A percentile compares a stretch with the other conserved stretches of the same genome.
Evolutionary conservation across 805 yeast genomes (phyloP).

Genomic region (Kodamaea sagamina): DNA sequence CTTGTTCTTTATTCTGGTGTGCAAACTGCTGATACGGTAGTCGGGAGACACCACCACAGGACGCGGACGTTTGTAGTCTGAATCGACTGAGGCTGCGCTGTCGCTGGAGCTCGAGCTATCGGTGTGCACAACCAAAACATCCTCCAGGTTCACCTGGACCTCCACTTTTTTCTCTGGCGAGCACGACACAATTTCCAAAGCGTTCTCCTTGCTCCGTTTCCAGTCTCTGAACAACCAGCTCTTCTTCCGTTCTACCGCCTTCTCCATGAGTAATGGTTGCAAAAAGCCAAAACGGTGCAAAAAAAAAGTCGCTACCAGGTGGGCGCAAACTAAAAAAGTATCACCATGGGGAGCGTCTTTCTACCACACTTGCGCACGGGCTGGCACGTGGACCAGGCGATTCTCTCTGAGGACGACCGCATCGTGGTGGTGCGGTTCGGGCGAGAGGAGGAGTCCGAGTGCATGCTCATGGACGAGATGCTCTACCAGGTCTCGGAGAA

Average conservation of each 20-base stretch:
- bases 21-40: not conserved
- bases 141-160: not conserved
- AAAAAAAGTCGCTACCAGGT: not conserved
- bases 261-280: not conserved
- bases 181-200: constrained; percentile 1
- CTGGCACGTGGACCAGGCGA: constrained; percentile 99
- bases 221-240: constrained; percentile 8
- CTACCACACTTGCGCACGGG: constrained; percentile 80
- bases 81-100: not conserved
- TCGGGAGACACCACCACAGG: not conserved
- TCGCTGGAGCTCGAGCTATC: not conserved
- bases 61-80: not conserved
- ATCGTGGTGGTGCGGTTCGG: constrained; percentile 90
- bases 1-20: not conserved
- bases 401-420: constrained; percentile 84
- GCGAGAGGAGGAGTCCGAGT: constrained; percentile 68
- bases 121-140: not conserved
- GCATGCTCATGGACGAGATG: constrained; percentile 89
- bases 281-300: not conserved
- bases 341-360: constrained; percentile 73
- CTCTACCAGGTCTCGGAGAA: constrained; percentile 78
- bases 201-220: not conserved
- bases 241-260: not conserved
- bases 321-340: not conserved
- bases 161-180: not conserved